Base-by-base conservation (phyloP, 306 rosid species). In the Psophocarpus tetragonolobus region DNA sequence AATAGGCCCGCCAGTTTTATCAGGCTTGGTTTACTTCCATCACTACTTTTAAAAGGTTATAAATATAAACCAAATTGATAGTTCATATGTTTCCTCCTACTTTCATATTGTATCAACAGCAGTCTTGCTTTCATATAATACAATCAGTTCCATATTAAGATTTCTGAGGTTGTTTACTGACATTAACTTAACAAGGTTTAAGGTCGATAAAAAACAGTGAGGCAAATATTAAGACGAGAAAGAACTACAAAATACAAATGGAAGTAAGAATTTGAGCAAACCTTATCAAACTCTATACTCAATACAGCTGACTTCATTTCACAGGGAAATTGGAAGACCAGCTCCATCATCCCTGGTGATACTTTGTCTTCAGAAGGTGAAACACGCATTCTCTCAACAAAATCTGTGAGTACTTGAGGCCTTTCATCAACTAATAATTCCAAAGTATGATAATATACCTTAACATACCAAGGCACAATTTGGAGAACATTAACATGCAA, bases 391-490 rank as follows among this genome's bases (percentile, higher is more conserved):
- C 79, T 91, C 72, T 92, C 89, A 79, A 92, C 88, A 84, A 86
- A 82, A 68, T 90, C 87, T 10, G 81, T 27, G 60, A 90, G 83
- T 81, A 45, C 80, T 79, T 73, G 90, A 64, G 80, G 87, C 72
- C 56, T 60, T 66, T 80, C 93, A 85, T 95, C 87, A 51, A 95
- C 89, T 77, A 85, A 88, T 68, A 95, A 71, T 42, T 71, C 88
- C 75, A 89, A 71, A 48, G 97, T 91, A 75, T 92, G 97, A 84
- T 80, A 95, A 81, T 92, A 95, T 39, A 91, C 99, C 88, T 92
- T 95, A 61, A 92, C 81, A 74, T 95, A 95, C 98, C 98, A 95
- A 73, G 99, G 99, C 77, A 95, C 98, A 78, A 95, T 91, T 86
- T 95, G 99, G 78, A 95, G 93, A 62, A 95, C 82, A 82, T 87